Evolutionary conservation across 257 asterid species (phyloP).

Genomic region (Parsonsia alboflavescens): DNA sequence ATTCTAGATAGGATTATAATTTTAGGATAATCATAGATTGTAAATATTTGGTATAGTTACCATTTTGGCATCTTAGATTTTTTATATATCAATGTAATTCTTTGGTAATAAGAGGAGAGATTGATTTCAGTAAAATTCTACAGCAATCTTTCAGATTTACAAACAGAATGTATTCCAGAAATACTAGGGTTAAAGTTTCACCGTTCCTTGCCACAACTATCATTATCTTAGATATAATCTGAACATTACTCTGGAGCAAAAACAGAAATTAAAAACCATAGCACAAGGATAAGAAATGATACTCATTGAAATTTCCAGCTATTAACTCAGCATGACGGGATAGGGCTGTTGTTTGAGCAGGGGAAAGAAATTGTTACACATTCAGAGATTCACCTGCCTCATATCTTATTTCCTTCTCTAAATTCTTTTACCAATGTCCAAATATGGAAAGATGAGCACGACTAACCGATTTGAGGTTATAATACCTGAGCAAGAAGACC

Average conservation of each 20-base stretch:
- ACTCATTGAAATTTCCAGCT: background rate
- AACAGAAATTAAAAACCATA: background rate
- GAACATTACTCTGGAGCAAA: background rate
- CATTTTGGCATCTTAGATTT: no score
- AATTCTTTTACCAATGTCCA: background rate
- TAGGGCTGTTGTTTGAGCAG: background rate
- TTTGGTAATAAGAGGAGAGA: no score
- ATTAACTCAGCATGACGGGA: background rate
- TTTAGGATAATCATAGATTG: no score
- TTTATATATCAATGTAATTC: no score
- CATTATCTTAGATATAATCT: background rate
- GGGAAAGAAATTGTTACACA: background rate
- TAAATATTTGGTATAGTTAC: no score
- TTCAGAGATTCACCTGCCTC: background rate
- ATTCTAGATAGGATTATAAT: no score
- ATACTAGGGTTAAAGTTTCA: background rate
- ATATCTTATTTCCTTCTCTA: background rate
- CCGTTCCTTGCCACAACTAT: background rate
- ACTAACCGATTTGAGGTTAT: constrained; percentile 36
- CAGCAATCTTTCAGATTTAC: background rate
- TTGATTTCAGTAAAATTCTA: no score
- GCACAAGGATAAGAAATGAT: background rate
- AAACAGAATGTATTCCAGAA: background rate
- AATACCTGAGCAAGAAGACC: constrained; percentile 41
- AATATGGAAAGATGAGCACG: constrained; percentile 25